Conservation (phyloP, 495 filamentous ascomycete species). For the Glonium stellatum region DNA sequence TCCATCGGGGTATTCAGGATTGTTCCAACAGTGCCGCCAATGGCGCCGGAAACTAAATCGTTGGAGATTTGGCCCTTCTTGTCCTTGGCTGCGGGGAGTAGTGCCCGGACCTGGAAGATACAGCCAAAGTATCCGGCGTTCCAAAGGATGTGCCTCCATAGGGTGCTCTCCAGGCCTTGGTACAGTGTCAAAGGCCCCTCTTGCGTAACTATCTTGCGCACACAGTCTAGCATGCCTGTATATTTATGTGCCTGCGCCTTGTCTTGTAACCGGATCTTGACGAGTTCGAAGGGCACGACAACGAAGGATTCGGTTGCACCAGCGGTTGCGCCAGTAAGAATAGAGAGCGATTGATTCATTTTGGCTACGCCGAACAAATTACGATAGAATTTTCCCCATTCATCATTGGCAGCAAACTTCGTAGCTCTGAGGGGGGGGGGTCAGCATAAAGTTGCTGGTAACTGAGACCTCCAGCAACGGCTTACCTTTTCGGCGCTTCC, state of each 20-base stretch:
- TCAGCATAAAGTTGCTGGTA: slow-evolving; percentile 5
- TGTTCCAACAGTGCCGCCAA: slow-evolving; percentile 88
- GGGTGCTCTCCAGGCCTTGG: slow-evolving; percentile 89
- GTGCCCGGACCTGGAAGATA: slow-evolving; percentile 86
- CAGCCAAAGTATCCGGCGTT: slow-evolving; percentile 97
- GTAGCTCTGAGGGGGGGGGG: slow-evolving; percentile 56
- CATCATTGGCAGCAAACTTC: slow-evolving; percentile 98
- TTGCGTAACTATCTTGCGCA: slow-evolving; percentile 71
- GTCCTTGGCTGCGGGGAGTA: slow-evolving; percentile 70
- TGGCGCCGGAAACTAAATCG: slow-evolving; percentile 75
- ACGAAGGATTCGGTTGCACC: slow-evolving; percentile 95
- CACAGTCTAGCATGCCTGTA: slow-evolving; percentile 84
- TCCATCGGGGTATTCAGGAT: slow-evolving; percentile 95
- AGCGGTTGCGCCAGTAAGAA: slow-evolving; percentile 87
- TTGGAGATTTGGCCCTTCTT: slow-evolving; percentile 77
- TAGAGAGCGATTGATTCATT: slow-evolving; percentile 83
- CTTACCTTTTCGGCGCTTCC: slow-evolving; percentile 86
- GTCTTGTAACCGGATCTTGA: slow-evolving; percentile 96
- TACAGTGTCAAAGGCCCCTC: slow-evolving; percentile 89
- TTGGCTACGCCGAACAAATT: slow-evolving; percentile 71
- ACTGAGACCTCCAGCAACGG: not conserved
- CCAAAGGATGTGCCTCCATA: slow-evolving; percentile 97
- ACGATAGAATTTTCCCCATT: slow-evolving; percentile 91
- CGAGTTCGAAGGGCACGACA: slow-evolving; percentile 87
- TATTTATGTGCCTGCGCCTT: slow-evolving; percentile 91